Conservation (phyloP, 2,329 filamentous ascomycete species). For the Talaromyces piceae region DNA sequence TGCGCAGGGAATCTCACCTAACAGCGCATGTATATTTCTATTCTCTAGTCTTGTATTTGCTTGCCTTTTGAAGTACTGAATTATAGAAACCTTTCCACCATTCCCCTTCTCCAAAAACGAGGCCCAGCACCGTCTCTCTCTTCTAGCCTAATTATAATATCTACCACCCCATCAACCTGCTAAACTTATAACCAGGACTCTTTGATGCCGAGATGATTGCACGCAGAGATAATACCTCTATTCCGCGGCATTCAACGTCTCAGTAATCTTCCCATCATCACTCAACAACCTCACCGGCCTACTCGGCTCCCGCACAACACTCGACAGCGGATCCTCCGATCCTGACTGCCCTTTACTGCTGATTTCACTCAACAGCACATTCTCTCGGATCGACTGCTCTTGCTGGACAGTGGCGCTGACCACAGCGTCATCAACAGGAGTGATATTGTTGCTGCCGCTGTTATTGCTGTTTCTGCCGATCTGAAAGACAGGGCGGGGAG, state of each 20-base stretch:
- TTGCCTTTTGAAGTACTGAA: too few species aligned
- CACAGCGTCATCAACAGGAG: background rate
- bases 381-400: background rate
- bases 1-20: too few species aligned
- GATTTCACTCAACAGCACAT: background rate
- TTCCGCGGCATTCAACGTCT: constrained; percentile 8
- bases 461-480: constrained; percentile 19
- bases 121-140: too few species aligned
- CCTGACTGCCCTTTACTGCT: background rate
- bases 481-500: constrained; percentile 7
- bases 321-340: constrained; percentile 16
- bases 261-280: constrained; percentile 9
- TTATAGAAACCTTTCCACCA: too few species aligned
- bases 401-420: constrained; percentile 11
- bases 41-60: too few species aligned
- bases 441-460: constrained; percentile 1
- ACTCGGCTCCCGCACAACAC: constrained; percentile 21
- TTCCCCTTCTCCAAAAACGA: too few species aligned
- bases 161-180: too few species aligned
- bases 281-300: constrained; percentile 25
- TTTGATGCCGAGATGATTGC: too few species aligned
- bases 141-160: too few species aligned
- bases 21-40: too few species aligned
- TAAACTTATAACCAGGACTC: too few species aligned
- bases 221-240: too few species aligned